These are phyloP conservation scores for Silene vulgaris DNA, from an alignment of 179 eudicot genomes.

Conservation along the genomic window DNA sequence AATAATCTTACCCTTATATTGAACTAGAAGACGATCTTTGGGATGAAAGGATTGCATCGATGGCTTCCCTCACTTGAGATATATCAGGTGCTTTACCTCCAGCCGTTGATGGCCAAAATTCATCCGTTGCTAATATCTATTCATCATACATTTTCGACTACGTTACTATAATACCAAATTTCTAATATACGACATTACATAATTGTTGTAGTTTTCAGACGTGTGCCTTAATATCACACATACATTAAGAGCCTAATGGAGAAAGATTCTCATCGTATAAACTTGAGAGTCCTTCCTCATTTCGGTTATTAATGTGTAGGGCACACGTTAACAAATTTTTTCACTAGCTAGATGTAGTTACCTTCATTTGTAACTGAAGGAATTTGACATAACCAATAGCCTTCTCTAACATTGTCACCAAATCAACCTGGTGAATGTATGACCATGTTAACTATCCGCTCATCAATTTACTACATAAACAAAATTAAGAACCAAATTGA, in stretches of 20 bases:
- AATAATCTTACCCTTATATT: background rate
- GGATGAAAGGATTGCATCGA: slow-evolving; percentile 75
- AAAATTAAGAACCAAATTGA: background rate
- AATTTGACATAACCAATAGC: slow-evolving; percentile 92
- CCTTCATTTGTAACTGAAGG: slow-evolving; percentile 93
- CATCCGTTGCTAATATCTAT: slow-evolving; percentile 42
- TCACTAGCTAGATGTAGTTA: too few species aligned
- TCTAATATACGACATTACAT: too few species aligned
- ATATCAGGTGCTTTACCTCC: slow-evolving; percentile 84
- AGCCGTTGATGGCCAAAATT: slow-evolving; percentile 72
- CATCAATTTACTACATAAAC: background rate
- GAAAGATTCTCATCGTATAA: too few species aligned
- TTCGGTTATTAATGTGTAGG: too few species aligned
- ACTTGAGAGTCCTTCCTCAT: too few species aligned
- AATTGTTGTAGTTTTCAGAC: too few species aligned
- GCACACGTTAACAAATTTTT: too few species aligned
- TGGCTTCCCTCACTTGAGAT: slow-evolving; percentile 86
- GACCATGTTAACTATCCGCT: background rate
- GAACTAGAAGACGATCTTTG: slow-evolving; percentile 31
- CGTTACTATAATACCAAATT: too few species aligned
- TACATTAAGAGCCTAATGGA: too few species aligned
- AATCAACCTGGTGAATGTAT: slow-evolving; percentile 57
- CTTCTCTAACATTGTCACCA: slow-evolving; percentile 93
- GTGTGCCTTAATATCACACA: too few species aligned
- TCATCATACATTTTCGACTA: background rate